These are phyloP conservation scores for Xylariaceae sp. DNA, from an alignment of 2,329 filamentous ascomycete genomes.

Conservation along the genomic window DNA sequence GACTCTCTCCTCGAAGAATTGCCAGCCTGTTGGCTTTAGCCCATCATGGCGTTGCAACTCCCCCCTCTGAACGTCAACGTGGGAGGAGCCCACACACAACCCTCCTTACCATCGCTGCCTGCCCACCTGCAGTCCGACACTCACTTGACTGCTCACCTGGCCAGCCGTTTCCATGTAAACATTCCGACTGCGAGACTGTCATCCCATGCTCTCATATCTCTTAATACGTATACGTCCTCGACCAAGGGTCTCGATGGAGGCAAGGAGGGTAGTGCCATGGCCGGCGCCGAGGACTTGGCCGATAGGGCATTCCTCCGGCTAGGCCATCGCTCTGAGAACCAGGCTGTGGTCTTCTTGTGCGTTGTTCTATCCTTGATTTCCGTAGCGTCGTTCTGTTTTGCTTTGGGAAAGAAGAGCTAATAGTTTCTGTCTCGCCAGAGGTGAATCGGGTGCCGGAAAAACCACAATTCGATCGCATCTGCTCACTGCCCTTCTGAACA, in stretches of 20 bases:
- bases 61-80: slow-evolving; percentile 43
- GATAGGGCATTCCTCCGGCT: slow-evolving; percentile 79
- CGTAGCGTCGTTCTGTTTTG: not conserved
- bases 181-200: slow-evolving; percentile 83
- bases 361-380: slow-evolving; percentile 36
- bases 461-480: slow-evolving; percentile 89
- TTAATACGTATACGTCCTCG: slow-evolving; percentile 93
- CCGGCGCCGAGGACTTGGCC: slow-evolving; percentile 86
- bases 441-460: slow-evolving; percentile 94
- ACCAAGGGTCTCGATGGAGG: slow-evolving; percentile 83
- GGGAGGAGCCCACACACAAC: slow-evolving; percentile 68
- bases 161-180: slow-evolving; percentile 86
- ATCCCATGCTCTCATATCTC: slow-evolving; percentile 81
- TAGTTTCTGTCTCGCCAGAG: slow-evolving; percentile 47
- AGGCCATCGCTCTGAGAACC: slow-evolving; percentile 85
- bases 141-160: slow-evolving; percentile 74
- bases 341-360: slow-evolving; percentile 88
- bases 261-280: slow-evolving; percentile 87
- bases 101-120: slow-evolving; percentile 82
- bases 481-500: slow-evolving; percentile 77
- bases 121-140: slow-evolving; percentile 75
- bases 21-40: slow-evolving; percentile 22
- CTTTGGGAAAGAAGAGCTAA: slow-evolving; percentile 9
- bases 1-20: slow-evolving; percentile 17
- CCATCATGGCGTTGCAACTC: slow-evolving; percentile 56